phyloP scores from a whole-genome alignment of 495 filamentous ascomycete genomes.

The Podospora conica region DNA sequence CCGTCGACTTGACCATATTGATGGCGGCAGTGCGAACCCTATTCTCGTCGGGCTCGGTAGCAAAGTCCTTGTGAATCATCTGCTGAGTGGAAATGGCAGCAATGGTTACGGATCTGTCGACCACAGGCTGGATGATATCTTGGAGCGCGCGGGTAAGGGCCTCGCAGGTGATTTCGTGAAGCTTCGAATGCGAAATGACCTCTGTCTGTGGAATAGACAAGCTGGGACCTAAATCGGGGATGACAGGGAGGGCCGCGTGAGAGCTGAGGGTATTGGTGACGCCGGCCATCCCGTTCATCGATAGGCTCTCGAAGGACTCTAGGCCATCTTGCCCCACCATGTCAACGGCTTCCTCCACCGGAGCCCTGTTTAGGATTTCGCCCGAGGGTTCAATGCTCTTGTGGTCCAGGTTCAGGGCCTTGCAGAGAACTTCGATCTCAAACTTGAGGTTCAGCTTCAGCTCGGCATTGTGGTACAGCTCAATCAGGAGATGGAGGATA shows the following conservation, averaged over 20 bases:
- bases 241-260: constrained; percentile 60
- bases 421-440: constrained; percentile 95
- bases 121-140: constrained; percentile 94
- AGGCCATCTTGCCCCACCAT: constrained; percentile 43
- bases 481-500: constrained; percentile 76
- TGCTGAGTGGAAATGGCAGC: constrained; percentile 92
- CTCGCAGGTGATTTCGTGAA: constrained; percentile 74
- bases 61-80: constrained; percentile 92
- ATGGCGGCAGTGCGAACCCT: constrained; percentile 76
- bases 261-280: constrained; percentile 67
- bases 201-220: constrained; percentile 73
- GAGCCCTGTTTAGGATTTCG: constrained; percentile 66
- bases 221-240: constrained; percentile 71
- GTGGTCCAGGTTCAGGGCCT: constrained; percentile 80
- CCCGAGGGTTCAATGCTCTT: constrained; percentile 79
- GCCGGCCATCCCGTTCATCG: constrained; percentile 64
- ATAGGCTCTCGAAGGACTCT: constrained; percentile 72
- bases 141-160: constrained; percentile 82
- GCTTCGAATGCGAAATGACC: constrained; percentile 58
- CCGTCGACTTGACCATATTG: constrained; percentile 85
- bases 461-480: constrained; percentile 88
- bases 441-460: constrained; percentile 94
- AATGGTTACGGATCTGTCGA: constrained; percentile 95
- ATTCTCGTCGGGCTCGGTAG: constrained; percentile 84
- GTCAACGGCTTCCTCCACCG: constrained; percentile 56